phyloP scores from a whole-genome alignment of 257 asterid species.

The Orobanche coerulescens region DNA sequence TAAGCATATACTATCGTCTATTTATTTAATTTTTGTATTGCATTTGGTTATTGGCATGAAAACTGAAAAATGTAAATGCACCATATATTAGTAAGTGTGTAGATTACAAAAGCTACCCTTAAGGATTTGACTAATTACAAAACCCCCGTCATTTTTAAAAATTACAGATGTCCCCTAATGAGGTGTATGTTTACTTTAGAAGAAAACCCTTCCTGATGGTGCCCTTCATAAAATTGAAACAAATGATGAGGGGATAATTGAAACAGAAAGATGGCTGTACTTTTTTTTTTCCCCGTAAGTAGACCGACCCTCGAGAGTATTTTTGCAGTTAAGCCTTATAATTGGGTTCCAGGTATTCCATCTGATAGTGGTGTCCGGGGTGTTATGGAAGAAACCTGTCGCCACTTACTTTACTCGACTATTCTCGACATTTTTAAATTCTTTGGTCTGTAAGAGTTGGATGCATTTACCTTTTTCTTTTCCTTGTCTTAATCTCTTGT shows the following conservation, averaged over 20 bases:
- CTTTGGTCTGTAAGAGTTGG: neutral
- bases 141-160: too few species aligned
- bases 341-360: neutral
- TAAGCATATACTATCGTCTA: constrained; percentile 28
- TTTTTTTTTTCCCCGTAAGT: neutral
- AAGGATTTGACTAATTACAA: neutral
- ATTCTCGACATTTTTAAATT: neutral
- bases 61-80: neutral
- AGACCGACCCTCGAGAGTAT: neutral
- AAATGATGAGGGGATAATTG: too few species aligned
- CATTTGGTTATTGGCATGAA: neutral
- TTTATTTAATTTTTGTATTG: constrained; percentile 9
- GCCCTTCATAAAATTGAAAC: neutral
- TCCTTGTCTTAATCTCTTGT: neutral
- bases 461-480: neutral
- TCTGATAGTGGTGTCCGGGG: neutral
- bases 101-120: neutral
- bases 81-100: neutral
- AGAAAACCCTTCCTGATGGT: too few species aligned
- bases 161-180: too few species aligned
- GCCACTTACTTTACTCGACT: too few species aligned
- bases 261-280: too few species aligned
- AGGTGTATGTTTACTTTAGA: too few species aligned
- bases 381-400: neutral
- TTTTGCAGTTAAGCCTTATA: neutral